Evolutionary conservation across 116 monocot species (phyloP).

Genomic region (Posidonia oceanica): DNA sequence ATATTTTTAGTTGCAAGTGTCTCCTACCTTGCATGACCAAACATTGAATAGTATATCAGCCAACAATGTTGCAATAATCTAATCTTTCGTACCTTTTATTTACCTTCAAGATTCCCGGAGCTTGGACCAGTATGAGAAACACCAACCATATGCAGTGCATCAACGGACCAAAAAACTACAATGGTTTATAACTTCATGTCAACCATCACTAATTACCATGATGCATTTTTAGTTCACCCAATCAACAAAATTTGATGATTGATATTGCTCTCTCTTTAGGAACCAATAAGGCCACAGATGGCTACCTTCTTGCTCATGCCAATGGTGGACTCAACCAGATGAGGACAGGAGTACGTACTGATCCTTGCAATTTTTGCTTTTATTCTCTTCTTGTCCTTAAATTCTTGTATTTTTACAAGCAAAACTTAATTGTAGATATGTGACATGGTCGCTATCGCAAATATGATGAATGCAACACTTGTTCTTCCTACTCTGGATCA

Average conservation of each 20-base stretch:
- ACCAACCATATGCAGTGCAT: slow-evolving; percentile 1
- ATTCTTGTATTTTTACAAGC: background rate
- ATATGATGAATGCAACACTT: slow-evolving; percentile 78
- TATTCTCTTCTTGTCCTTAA: background rate
- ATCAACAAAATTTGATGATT: background rate
- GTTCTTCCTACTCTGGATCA: slow-evolving; percentile 79
- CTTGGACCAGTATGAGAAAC: background rate
- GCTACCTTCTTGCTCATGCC: slow-evolving; percentile 57
- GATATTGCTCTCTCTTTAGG: background rate
- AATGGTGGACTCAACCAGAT: slow-evolving; percentile 92
- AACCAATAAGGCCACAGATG: slow-evolving; percentile 12
- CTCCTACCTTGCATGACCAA: too few species aligned
- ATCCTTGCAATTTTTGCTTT: background rate
- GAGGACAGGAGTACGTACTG: slow-evolving; percentile 46
- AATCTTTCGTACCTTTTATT: too few species aligned
- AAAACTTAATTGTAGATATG: slow-evolving; percentile 38
- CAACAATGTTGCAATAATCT: too few species aligned
- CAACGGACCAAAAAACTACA: background rate
- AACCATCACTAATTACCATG: background rate
- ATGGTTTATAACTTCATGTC: background rate
- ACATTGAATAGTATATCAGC: too few species aligned
- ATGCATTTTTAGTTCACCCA: background rate
- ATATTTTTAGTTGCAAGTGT: too few species aligned
- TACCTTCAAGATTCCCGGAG: background rate
- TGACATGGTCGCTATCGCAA: slow-evolving; percentile 82